Evolutionary conservation across 2,329 filamentous ascomycete genomes (phyloP).

Genomic region (Amesomyces nigricolor): DNA sequence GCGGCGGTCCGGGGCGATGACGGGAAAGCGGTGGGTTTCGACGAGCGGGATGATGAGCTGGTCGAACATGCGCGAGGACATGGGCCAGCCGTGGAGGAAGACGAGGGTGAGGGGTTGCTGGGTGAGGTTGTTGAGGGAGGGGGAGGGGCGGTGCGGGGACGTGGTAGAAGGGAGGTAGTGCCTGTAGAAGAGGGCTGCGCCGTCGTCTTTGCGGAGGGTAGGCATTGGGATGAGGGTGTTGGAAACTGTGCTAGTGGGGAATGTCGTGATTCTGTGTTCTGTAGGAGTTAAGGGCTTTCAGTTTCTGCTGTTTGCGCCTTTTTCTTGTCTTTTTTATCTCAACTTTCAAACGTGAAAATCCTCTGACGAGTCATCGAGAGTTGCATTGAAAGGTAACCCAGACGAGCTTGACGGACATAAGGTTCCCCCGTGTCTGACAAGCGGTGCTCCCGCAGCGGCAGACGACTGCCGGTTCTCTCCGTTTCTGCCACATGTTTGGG

Average conservation of each 20-base stretch:
- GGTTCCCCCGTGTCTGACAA: background rate
- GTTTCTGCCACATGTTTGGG: too few relatives aligned
- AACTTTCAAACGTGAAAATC: too few relatives aligned
- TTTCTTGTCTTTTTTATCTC: too few relatives aligned
- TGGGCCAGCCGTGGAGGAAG: conserved; percentile 25
- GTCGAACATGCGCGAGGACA: conserved; percentile 25
- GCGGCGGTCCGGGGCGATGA: conserved; percentile 21
- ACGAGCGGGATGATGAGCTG: conserved; percentile 21
- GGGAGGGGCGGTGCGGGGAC: background rate
- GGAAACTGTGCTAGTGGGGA: too few relatives aligned
- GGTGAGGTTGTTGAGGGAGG: background rate
- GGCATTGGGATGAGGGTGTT: conserved; percentile 11
- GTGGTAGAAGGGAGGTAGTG: conserved; percentile 16
- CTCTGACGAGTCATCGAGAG: too few relatives aligned
- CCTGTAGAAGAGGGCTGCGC: conserved; percentile 20
- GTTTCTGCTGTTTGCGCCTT: too few relatives aligned
- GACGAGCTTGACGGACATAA: background rate
- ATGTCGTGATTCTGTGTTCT: background rate
- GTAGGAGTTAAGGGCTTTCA: background rate
- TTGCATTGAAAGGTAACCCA: background rate
- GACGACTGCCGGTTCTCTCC: too few relatives aligned
- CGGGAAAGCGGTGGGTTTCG: conserved; percentile 16
- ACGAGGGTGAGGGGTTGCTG: conserved; percentile 17
- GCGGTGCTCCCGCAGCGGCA: too few relatives aligned
- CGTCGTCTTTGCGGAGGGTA: conserved; percentile 16